phyloP scores from a whole-genome alignment of 2,329 filamentous ascomycete species.

The Periconia sp. region DNA sequence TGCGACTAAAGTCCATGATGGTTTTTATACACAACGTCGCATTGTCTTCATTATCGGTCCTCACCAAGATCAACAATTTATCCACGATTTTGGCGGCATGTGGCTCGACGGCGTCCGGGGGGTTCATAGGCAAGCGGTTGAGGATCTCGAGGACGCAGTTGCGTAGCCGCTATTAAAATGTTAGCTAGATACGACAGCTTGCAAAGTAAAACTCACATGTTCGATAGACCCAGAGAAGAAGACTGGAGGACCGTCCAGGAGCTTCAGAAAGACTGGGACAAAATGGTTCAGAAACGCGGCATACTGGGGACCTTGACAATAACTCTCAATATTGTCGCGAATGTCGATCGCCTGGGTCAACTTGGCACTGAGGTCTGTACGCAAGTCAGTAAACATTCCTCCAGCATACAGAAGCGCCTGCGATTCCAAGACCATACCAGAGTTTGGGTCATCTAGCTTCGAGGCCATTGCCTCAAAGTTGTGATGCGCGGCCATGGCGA shows the following conservation, averaged over 20 bases:
- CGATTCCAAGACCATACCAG: slow-evolving; percentile 28
- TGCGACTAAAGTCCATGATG: slow-evolving; percentile 92
- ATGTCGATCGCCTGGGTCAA: slow-evolving; percentile 80
- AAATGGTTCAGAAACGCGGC: slow-evolving; percentile 79
- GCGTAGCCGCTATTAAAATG: slow-evolving; percentile 69
- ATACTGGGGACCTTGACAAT: slow-evolving; percentile 77
- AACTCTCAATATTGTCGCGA: slow-evolving; percentile 89
- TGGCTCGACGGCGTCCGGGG: slow-evolving; percentile 79
- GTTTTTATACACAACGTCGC: slow-evolving; percentile 98
- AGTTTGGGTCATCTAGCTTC: slow-evolving; percentile 49
- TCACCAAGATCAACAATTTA: slow-evolving; percentile 83
- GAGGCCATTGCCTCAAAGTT: slow-evolving; percentile 51
- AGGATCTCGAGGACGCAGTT: slow-evolving; percentile 94
- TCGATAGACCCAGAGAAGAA: slow-evolving; percentile 90
- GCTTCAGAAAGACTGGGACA: slow-evolving; percentile 85
- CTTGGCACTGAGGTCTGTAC: slow-evolving; percentile 75
- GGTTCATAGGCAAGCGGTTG: slow-evolving; percentile 76
- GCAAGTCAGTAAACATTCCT: slow-evolving; percentile 17
- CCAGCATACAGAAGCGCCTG: slow-evolving; percentile 1
- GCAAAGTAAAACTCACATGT: slow-evolving; percentile 62
- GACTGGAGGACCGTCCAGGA: slow-evolving; percentile 81
- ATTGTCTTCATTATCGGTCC: slow-evolving; percentile 96
- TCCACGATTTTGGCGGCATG: slow-evolving; percentile 89
- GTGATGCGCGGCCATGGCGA: slow-evolving; percentile 42
- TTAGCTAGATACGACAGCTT: slow-evolving; percentile 12